These are phyloP conservation scores for Salix exigua DNA, from an alignment of 345 rosid species.

Conservation along the genomic window DNA sequence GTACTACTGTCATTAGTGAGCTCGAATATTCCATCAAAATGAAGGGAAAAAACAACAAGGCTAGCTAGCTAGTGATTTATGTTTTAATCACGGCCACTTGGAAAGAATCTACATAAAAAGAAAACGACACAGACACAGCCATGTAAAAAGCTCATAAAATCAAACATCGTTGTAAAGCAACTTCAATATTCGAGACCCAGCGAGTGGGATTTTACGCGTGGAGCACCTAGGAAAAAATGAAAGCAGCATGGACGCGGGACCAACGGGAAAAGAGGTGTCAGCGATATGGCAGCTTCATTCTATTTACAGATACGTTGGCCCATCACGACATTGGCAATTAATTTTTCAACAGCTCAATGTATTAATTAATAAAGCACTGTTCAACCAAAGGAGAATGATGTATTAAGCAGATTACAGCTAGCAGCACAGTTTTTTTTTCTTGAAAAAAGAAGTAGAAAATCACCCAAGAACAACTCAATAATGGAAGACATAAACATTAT, in stretches of 20 bases:
- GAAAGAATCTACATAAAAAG: background rate
- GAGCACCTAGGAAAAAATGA: too few relatives aligned
- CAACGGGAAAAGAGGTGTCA: background rate
- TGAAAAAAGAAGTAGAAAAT: background rate
- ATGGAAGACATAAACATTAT: slow-evolving; percentile 24
- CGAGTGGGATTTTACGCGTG: background rate
- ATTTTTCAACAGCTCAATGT: too few relatives aligned
- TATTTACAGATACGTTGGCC: background rate
- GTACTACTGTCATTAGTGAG: too few relatives aligned
- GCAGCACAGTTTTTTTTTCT: too few relatives aligned
- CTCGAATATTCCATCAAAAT: background rate
- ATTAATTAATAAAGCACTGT: background rate
- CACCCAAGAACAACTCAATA: background rate
- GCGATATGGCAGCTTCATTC: background rate
- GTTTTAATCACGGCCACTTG: background rate
- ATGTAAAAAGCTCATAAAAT: too few relatives aligned
- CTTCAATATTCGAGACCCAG: background rate
- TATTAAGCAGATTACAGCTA: too few relatives aligned
- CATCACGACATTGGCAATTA: background rate
- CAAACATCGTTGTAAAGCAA: background rate
- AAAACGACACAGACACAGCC: too few relatives aligned
- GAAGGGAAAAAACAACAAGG: background rate
- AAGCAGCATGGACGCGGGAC: too few relatives aligned
- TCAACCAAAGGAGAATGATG: background rate
- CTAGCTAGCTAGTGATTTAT: background rate